phyloP scores from a whole-genome alignment of 345 rosid species.

The Brassica carinata region DNA sequence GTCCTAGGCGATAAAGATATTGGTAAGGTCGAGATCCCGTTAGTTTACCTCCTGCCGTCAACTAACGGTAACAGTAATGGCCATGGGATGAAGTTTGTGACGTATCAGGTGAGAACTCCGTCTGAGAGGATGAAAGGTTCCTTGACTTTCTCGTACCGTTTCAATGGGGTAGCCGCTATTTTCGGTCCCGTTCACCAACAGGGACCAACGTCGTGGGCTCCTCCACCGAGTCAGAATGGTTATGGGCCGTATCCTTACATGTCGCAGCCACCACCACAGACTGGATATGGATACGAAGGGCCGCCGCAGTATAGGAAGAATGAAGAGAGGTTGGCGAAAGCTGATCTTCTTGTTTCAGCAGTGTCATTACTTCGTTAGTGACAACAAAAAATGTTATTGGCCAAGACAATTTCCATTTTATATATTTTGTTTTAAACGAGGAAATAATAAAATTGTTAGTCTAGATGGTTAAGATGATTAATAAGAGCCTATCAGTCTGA shows the following conservation, averaged over 20 bases:
- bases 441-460: background rate
- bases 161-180: conserved; percentile 28
- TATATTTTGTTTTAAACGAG: background rate
- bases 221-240: background rate
- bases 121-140: conserved; percentile 64
- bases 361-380: conserved; percentile 6
- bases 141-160: conserved; percentile 56
- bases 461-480: background rate
- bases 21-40: conserved; percentile 62
- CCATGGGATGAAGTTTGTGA: conserved; percentile 42
- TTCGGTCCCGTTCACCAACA: background rate
- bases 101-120: conserved; percentile 57
- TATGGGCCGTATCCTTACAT: conserved; percentile 29
- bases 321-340: background rate
- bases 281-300: conserved; percentile 42
- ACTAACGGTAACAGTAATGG: conserved; percentile 25
- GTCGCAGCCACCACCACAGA: background rate
- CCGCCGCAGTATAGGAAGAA: conserved; percentile 47
- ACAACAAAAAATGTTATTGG: background rate
- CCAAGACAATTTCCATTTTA: background rate
- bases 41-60: conserved; percentile 51
- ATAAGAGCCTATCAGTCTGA: background rate
- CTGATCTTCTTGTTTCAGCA: background rate
- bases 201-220: background rate
- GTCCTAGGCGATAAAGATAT: conserved; percentile 59